Conservation (phyloP, 2,329 filamentous ascomycete species). For the Colletotrichum siamense region DNA sequence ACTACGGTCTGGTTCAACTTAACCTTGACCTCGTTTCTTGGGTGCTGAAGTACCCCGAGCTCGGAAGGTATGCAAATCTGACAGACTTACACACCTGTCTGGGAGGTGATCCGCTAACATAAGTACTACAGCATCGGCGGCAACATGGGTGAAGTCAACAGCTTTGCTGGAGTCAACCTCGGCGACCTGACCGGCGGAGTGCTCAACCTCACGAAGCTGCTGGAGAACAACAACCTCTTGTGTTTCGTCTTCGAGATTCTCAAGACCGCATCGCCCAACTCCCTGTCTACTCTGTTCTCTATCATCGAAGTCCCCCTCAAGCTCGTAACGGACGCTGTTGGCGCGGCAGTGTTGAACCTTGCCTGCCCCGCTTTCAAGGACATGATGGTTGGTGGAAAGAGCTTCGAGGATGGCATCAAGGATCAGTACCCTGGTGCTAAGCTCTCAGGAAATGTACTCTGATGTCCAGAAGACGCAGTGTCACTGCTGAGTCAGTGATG, state of each 20-base stretch:
- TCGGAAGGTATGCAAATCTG: conserved; percentile 27
- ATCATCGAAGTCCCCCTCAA: conserved; percentile 34
- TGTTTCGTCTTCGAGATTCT: conserved; percentile 45
- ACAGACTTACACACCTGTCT: background rate
- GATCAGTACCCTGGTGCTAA: background rate
- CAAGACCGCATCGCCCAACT: conserved; percentile 46
- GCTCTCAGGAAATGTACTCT: background rate
- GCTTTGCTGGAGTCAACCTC: conserved; percentile 52
- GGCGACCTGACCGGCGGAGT: conserved; percentile 48
- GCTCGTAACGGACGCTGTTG: conserved; percentile 37
- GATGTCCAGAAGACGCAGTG: background rate
- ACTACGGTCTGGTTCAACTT: conserved; percentile 51
- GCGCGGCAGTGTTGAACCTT: conserved; percentile 29
- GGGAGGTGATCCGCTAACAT: background rate
- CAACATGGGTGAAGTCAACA: conserved; percentile 56
- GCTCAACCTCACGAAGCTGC: conserved; percentile 44
- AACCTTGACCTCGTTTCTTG: conserved; percentile 43
- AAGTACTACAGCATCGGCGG: conserved; percentile 47
- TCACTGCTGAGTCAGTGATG: background rate
- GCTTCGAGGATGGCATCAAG: conserved; percentile 4
- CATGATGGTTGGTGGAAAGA: conserved; percentile 28
- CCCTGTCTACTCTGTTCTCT: conserved; percentile 41
- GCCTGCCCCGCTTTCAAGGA: conserved; percentile 34
- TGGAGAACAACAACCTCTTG: conserved; percentile 51
- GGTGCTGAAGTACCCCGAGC: conserved; percentile 43